These are phyloP conservation scores for Hansenula lynferdii DNA, from an alignment of 1,139 yeast genomes.

Conservation along the genomic window DNA sequence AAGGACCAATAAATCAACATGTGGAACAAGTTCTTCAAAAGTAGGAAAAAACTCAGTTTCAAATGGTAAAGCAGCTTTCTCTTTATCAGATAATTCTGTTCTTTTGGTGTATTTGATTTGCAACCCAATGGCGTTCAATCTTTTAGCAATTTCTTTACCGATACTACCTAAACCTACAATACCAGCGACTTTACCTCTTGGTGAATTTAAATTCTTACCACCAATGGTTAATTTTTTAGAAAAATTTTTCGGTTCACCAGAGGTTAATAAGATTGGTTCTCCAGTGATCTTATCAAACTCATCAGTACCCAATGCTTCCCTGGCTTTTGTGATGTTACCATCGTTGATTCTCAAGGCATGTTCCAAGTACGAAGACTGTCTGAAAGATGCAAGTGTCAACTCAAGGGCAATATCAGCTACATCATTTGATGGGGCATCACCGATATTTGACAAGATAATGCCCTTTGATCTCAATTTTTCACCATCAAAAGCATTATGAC, in stretches of 20 bases:
- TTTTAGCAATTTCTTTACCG: constrained; percentile 59
- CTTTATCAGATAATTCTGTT: constrained; percentile 37
- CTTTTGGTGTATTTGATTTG: constrained; percentile 60
- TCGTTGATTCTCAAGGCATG: constrained; percentile 30
- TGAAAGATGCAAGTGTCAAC: constrained; percentile 55
- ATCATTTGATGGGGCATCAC: constrained; percentile 20
- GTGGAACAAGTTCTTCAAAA: constrained; percentile 33
- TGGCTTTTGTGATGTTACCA: constrained; percentile 19
- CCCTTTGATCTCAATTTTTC: constrained; percentile 25
- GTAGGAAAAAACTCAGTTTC: constrained; percentile 38
- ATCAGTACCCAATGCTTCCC: constrained; percentile 30
- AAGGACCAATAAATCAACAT: constrained; percentile 55
- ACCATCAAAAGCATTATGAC: constrained; percentile 54
- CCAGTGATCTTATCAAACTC: constrained; percentile 18
- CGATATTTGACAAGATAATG: constrained; percentile 19
- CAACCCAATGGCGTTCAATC: constrained; percentile 62
- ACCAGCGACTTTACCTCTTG: constrained; percentile 56
- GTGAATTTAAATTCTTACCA: constrained; percentile 43
- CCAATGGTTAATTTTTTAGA: constrained; percentile 41
- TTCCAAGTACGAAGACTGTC: constrained; percentile 52
- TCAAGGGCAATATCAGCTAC: constrained; percentile 64
- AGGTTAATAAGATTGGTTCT: constrained; percentile 15
- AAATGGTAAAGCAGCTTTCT: constrained; percentile 35
- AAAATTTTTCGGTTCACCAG: constrained; percentile 11
- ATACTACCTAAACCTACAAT: constrained; percentile 79